Percentiles rank a stretch among this genome's conserved stretches.
Conservation (phyloP, 2,329 filamentous ascomycete genomes). For the Fusarium albidum region DNA sequence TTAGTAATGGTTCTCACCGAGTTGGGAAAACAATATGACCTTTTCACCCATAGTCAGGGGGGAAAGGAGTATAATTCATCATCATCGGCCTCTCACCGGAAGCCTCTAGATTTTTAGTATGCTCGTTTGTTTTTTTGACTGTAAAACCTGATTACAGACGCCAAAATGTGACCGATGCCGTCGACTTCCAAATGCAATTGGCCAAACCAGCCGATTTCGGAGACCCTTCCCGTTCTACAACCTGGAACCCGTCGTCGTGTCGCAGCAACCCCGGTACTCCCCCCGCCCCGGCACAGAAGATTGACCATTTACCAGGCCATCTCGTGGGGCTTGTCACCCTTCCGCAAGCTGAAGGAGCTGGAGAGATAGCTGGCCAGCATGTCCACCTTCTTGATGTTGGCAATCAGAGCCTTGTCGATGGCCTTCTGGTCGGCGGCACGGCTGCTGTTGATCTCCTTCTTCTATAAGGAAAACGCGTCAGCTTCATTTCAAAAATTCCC, state of each 20-base stretch:
- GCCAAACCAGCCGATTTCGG: conserved; percentile 65
- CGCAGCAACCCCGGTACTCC: conserved; percentile 43
- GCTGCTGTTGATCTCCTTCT: conserved; percentile 94
- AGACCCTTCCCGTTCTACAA: conserved; percentile 57
- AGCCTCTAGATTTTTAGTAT: conserved; percentile 49
- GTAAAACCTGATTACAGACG: conserved; percentile 73
- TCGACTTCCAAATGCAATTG: conserved; percentile 73
- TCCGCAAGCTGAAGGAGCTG: conserved; percentile 97
- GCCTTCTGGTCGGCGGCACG: conserved; percentile 98
- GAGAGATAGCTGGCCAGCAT: conserved; percentile 92
- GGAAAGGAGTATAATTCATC: conserved; percentile 40
- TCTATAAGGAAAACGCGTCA: conserved; percentile 64
- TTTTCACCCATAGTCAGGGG: conserved; percentile 30
- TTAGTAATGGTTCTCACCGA: neutral
- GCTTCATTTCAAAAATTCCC: conserved; percentile 20
- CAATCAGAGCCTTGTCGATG: conserved; percentile 94
- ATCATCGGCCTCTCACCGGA: conserved; percentile 45
- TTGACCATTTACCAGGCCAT: conserved; percentile 89
- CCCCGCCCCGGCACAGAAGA: conserved; percentile 39
- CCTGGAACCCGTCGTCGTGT: conserved; percentile 53
- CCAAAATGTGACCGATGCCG: conserved; percentile 71
- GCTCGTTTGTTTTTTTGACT: conserved; percentile 61
- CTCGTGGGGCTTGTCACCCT: conserved; percentile 99
- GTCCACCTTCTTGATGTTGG: conserved; percentile 98
- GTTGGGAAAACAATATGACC: conserved; percentile 3